phyloP scores from a whole-genome alignment of 768 basidiomycete species.

The Pleurotus sapidus region DNA sequence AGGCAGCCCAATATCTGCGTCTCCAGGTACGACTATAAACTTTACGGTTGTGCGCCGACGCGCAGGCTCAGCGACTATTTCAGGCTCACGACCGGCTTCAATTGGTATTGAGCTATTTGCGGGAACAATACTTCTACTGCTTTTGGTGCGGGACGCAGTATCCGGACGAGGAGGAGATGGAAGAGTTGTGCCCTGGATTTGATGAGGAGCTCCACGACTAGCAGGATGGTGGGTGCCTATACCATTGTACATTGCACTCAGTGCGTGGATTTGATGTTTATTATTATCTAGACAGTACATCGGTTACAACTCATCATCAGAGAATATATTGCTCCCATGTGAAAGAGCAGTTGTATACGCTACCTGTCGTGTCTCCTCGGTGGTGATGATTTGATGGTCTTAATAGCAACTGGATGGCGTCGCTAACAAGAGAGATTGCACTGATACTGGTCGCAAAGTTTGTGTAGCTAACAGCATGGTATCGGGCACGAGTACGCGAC shows the following conservation, averaged over 20 bases:
- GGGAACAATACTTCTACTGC: slow-evolving; percentile 71
- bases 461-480: background rate
- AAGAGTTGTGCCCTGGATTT: slow-evolving; percentile 65
- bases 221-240: slow-evolving; percentile 12
- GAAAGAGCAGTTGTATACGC: background rate
- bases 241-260: background rate
- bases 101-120: slow-evolving; percentile 70
- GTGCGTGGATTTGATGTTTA: background rate
- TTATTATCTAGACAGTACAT: background rate
- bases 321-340: background rate
- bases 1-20: slow-evolving; percentile 64
- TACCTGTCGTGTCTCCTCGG: background rate
- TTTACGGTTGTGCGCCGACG: background rate
- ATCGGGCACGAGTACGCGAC: background rate
- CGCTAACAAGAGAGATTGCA: no score
- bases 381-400: background rate
- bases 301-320: no score
- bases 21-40: slow-evolving; percentile 45
- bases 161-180: slow-evolving; percentile 55
- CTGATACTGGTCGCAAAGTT: no score
- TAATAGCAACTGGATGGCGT: background rate
- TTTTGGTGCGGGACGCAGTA: slow-evolving; percentile 90
- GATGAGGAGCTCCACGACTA: slow-evolving; percentile 81
- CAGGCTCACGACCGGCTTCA: slow-evolving; percentile 72
- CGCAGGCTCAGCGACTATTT: no score